Evolutionary conservation across 176 grass and related monocot genomes (phyloP).

Genomic region (Thinopyrum elongatum): DNA sequence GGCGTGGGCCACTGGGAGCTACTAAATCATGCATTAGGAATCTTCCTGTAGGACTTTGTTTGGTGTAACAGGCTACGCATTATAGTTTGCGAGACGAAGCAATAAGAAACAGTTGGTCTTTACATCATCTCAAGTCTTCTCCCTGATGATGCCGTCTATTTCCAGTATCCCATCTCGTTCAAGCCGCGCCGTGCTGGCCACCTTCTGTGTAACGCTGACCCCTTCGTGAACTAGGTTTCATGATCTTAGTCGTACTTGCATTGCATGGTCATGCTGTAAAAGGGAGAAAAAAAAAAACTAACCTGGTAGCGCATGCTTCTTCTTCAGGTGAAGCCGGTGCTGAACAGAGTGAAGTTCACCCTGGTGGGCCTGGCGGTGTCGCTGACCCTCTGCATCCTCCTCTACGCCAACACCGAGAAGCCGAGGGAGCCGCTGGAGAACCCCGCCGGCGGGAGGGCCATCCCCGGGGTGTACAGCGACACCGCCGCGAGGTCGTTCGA

Average conservation of each 20-base stretch:
- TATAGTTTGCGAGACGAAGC: neutral
- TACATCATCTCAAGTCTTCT: neutral
- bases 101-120: neutral
- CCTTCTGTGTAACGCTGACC: neutral
- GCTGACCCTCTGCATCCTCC: constrained; percentile 66
- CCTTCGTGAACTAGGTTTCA: neutral
- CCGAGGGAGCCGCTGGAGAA: constrained; percentile 42
- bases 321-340: constrained; percentile 82
- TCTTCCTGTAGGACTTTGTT: neutral
- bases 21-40: neutral
- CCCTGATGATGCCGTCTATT: neutral
- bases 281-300: neutral
- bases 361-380: constrained; percentile 75
- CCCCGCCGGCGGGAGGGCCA: constrained; percentile 27
- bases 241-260: neutral
- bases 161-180: neutral
- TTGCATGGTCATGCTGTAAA: neutral
- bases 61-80: neutral
- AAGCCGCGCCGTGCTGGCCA: neutral
- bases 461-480: constrained; percentile 71
- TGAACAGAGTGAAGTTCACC: constrained; percentile 90
- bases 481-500: constrained; percentile 78
- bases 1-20: neutral
- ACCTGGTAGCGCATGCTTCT: neutral
- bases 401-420: constrained; percentile 63